Conservation (phyloP, 257 asterid species). For the Lycium ferocissimum region DNA sequence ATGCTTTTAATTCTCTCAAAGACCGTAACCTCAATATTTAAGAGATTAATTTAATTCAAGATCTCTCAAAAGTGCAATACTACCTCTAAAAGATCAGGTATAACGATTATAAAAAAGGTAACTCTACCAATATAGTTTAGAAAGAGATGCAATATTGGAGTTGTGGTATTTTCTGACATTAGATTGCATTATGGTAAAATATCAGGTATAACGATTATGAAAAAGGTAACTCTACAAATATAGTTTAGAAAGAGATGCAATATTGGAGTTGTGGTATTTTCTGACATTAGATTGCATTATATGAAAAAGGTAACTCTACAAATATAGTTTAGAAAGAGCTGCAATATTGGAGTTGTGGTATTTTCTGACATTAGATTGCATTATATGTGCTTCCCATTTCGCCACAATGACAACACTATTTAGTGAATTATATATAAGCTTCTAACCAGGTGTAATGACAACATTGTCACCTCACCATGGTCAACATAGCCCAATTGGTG, state of each 20-base stretch:
- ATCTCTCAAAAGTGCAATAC: no score
- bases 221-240: background rate
- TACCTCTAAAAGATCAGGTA: no score
- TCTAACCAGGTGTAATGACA: background rate
- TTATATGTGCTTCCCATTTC: background rate
- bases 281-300: background rate
- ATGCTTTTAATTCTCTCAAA: no score
- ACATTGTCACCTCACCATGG: constrained; percentile 2
- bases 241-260: background rate
- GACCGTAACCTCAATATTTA: no score
- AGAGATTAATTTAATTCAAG: no score
- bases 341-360: background rate
- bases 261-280: background rate
- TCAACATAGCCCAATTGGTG: background rate
- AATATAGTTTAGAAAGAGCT: background rate
- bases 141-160: background rate
- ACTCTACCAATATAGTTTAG: background rate
- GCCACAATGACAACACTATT: constrained; percentile 8
- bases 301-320: background rate
- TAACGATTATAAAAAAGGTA: background rate
- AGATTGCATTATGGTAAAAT: background rate
- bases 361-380: background rate
- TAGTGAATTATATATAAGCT: background rate
- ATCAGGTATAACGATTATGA: no score
- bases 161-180: background rate